Conservation (phyloP, 2,329 filamentous ascomycete species). For the Hymenoscyphus infarciens region DNA sequence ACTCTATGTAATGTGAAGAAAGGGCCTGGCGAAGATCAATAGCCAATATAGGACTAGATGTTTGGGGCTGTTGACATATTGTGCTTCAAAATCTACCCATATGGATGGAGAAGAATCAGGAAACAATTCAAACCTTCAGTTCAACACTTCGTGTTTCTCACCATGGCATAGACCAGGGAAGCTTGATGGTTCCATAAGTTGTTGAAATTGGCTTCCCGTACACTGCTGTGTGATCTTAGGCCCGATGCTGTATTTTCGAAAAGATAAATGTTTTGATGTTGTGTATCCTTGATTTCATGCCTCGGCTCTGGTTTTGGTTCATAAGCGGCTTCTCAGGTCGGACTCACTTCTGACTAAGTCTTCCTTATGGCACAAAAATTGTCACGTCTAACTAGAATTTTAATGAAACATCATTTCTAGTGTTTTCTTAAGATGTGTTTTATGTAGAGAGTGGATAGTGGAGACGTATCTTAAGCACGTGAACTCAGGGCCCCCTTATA, state of each 20-base stretch:
- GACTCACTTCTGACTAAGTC: neutral
- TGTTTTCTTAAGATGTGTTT: neutral
- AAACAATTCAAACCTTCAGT: neutral
- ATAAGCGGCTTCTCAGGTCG: neutral
- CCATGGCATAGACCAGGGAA: neutral
- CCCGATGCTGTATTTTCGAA: neutral
- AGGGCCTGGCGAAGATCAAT: neutral
- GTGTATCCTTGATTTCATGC: neutral
- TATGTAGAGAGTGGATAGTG: neutral
- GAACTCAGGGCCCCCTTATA: neutral
- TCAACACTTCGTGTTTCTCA: neutral
- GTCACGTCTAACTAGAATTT: neutral
- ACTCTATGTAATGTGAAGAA: neutral
- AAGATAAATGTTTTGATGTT: neutral
- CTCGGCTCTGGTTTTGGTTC: neutral
- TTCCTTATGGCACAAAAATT: neutral
- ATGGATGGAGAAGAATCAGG: neutral
- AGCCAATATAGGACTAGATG: neutral
- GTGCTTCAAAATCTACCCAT: neutral
- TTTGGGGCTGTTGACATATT: neutral
- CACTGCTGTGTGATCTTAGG: conserved; percentile 2
- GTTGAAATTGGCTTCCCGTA: neutral
- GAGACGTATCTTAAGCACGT: neutral
- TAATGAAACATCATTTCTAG: neutral
- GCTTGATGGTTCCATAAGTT: neutral